Base-by-base conservation (phyloP, 2,329 filamentous ascomycete species). In the Neophaeococcomyces aloes region DNA sequence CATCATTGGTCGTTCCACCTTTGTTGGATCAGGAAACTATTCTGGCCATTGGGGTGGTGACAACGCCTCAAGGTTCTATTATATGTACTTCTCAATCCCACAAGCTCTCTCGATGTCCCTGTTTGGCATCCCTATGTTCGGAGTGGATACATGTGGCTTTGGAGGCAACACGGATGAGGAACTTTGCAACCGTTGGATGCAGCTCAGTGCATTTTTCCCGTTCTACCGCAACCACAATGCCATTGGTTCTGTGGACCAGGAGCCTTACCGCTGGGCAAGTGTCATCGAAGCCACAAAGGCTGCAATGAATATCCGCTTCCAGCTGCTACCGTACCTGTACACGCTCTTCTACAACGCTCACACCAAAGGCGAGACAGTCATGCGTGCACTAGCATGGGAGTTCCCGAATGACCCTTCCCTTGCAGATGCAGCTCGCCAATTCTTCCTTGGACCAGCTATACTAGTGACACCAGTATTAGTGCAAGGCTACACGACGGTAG, bases 1-100 rank as follows among this genome's bases (percentile, higher is more conserved):
- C 63, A 83, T 94, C 57, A 86, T 94, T 55, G 83, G 82, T 0
- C 79, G 86, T 13, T 85, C 81, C 30, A 91, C 85, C 1, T 91
- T 89, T 56, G 73, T 83, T 7, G 85, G 86, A 2, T 77, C 77
- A 0, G 86, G 86, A 1, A 78, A 76, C 59, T 82, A 75, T 66
- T 80, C 83, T 1, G 85, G 83, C 1, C 85, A 91, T 61, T 93
- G 85, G 85, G 83, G 84, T 23, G 83, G 81, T 27, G 79, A 89
- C 60, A 88, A 87, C 56, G 65, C 68, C 14, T 81, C 79, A 2
- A 71, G 75, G 11, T 89, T 81, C 19, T 71, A 73, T 0, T 82
- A 79, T 59, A 83, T 88, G 75, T 82, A 75, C 61, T 79, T 82
- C 60, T 79, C 79, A 8, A 91, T 91, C 54, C 76, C 83, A 0